Evolutionary conservation across 1,284 basidiomycete genomes (phyloP).

Genomic region (Austropuccinia psidii): DNA sequence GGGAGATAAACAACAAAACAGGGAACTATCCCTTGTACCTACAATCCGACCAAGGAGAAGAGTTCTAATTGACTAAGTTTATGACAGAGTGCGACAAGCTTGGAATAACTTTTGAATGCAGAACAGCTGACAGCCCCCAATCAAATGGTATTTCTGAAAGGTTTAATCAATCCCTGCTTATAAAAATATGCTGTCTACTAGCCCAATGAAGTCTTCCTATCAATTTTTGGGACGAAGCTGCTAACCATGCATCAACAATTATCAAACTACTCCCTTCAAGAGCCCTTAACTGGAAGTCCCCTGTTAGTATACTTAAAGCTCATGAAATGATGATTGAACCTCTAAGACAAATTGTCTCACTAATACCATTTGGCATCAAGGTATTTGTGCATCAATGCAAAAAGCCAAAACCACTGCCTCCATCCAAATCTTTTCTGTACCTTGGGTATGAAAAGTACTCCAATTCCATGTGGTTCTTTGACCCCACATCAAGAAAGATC

Average conservation of each 20-base stretch:
- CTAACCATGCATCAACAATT: background rate
- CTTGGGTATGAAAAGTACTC: background rate
- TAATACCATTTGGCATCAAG: background rate
- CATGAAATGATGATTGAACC: background rate
- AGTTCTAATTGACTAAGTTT: too few species aligned
- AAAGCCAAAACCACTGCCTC: background rate
- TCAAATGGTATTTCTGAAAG: background rate
- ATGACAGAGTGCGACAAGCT: too few species aligned
- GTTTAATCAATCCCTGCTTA: background rate
- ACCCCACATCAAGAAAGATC: background rate
- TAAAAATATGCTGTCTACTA: background rate
- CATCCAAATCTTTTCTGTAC: background rate
- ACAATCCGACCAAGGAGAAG: too few species aligned
- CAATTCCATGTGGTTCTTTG: background rate
- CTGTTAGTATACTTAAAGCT: background rate
- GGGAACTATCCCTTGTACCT: too few species aligned
- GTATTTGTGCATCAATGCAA: background rate
- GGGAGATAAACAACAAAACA: too few species aligned
- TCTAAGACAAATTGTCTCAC: background rate
- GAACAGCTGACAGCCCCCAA: background rate
- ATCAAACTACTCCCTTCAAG: background rate
- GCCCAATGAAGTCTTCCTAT: background rate
- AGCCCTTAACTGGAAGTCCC: background rate
- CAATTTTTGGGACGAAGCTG: slow-evolving; percentile 4
- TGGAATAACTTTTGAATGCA: too few species aligned